Evolutionary conservation across 148 eudicot genomes (phyloP).

Genomic region (Rhododendron kiyosumense): DNA sequence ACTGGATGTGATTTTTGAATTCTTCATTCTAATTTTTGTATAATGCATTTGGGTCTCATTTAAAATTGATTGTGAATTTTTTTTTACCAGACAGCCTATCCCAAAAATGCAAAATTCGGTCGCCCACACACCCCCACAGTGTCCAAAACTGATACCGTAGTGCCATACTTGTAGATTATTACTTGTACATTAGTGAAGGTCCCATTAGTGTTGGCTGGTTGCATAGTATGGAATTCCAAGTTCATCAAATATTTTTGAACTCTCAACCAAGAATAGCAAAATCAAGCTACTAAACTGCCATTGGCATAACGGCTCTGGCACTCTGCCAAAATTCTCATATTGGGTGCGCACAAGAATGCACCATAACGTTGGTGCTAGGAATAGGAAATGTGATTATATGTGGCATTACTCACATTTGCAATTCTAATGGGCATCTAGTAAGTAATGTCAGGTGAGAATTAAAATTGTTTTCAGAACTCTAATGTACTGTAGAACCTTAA

Average conservation of each 20-base stretch:
- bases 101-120: neutral
- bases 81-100: neutral
- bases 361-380: neutral
- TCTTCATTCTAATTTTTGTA: neutral
- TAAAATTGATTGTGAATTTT: neutral
- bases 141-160: neutral
- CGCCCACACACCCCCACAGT: neutral
- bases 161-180: neutral
- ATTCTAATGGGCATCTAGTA: neutral
- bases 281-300: neutral
- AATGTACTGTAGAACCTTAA: neutral
- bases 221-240: neutral
- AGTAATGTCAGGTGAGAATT: neutral
- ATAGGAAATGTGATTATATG: neutral
- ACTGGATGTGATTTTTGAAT: neutral
- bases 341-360: neutral
- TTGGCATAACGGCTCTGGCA: neutral
- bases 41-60: neutral
- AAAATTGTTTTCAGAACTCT: neutral
- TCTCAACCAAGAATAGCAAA: neutral
- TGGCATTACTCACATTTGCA: neutral
- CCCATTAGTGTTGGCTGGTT: neutral
- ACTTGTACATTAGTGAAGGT: neutral
- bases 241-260: neutral
- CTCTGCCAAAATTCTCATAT: neutral